Conservation (phyloP, 306 rosid genomes). For the peach (Prunus persica) region DNA sequence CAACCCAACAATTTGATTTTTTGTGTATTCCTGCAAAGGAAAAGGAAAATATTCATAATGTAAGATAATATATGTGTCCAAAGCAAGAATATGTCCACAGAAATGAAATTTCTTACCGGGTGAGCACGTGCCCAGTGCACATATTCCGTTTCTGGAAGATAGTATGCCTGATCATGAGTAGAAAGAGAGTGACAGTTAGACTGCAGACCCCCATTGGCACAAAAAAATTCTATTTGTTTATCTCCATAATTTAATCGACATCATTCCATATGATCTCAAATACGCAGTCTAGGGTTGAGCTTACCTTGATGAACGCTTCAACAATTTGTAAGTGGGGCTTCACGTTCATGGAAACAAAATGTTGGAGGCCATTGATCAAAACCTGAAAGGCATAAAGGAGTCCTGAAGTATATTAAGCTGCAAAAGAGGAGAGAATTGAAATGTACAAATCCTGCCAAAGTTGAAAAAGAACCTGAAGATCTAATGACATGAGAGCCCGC, state of each 20-base stretch:
- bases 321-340: slow-evolving; percentile 82
- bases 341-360: slow-evolving; percentile 71
- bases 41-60: not conserved
- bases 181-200: slow-evolving; percentile 16
- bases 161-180: slow-evolving; percentile 71
- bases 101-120: slow-evolving; percentile 55
- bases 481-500: slow-evolving; percentile 93
- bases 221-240: not conserved
- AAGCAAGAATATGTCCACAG: not conserved
- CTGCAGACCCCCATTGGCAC: not conserved
- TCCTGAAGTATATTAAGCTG: slow-evolving; percentile 16
- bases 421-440: slow-evolving; percentile 14
- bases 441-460: not conserved
- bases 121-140: slow-evolving; percentile 93
- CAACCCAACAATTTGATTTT: slow-evolving; percentile 80
- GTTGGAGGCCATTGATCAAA: slow-evolving; percentile 92
- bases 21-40: slow-evolving; percentile 75
- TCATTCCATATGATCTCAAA: not conserved
- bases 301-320: slow-evolving; percentile 92
- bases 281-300: not conserved
- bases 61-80: not conserved
- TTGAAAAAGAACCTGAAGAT: slow-evolving; percentile 70
- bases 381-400: slow-evolving; percentile 53
- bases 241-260: not conserved
- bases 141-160: slow-evolving; percentile 94